Base-by-base conservation (phyloP, 106 monocot species). In the Triglochin maritima region DNA sequence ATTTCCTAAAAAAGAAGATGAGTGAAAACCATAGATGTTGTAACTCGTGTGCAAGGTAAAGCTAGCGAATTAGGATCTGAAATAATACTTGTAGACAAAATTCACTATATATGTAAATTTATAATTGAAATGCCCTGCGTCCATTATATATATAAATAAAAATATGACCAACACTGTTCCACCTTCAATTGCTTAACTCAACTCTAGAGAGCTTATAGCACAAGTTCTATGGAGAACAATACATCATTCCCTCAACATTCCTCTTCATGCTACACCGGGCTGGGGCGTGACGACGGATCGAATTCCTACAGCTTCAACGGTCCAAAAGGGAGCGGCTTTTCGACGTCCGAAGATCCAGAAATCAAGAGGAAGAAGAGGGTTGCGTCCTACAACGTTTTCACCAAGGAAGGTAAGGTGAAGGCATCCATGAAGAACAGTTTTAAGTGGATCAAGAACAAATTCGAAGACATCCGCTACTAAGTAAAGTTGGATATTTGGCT, bases 361-460 rank as follows among this genome's bases (percentile, higher is more conserved):
- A 15, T 75, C 44, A 79, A 84, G 73, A 68, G 87, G 73, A 83
- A 84, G 81, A 71, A 78, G 16, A 69, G 87, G 7, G 66, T 87
- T 16, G 87, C 84, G 7, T 42, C 79, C 17, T 87, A 87, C 71
- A 87, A 87, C 69, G 62, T 78, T 9, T 76, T 81, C 70, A 67
- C 83, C 50, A 45, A 65, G 60, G 81, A 87, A 58, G 78, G 69
- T 12, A 78, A 77, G 81, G 63, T 87, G 65, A 87, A 87, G 79
- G 61, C 72, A 12, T 71, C 72, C 1, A 72, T 87, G 41, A 74
- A 67, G 51, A 87, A 44, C 70, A 73, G 87, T 64, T 63, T 87
- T 80, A 87, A 79, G 81, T 87, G 87, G 87, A 79, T 87, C 78
- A 87, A 87, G 76, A 65, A 47, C 87, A 87, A 87, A 81, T 57